Percentiles rank a stretch among this genome's conserved stretches.
Evolutionary conservation across 164 flowering plant species (phyloP).

Genomic region (Aristolochia fimbriata): DNA sequence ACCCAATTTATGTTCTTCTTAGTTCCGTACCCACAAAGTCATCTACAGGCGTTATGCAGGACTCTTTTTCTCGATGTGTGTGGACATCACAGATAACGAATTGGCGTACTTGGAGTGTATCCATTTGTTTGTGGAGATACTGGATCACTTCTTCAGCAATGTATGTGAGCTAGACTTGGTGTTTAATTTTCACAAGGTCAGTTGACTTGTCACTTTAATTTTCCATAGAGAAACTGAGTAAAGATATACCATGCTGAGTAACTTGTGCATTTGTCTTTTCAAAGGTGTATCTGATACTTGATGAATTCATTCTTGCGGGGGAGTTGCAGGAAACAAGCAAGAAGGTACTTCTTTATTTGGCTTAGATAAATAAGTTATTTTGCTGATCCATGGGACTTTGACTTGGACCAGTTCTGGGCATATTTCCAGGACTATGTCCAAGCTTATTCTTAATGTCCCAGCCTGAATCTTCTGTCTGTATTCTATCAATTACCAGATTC

Average conservation of each 20-base stretch:
- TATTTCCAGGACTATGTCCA: too few species aligned
- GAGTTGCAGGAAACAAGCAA: constrained; percentile 99
- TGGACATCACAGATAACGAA: constrained; percentile 96
- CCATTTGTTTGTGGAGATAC: constrained; percentile 95
- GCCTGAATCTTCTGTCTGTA: too few species aligned
- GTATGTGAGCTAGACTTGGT: constrained; percentile 99
- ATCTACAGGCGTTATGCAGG: constrained; percentile 99
- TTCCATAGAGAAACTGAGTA: too few species aligned
- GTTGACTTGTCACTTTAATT: constrained; percentile 9
- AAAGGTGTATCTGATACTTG: constrained; percentile 90
- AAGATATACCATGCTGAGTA: too few species aligned
- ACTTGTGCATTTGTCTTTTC: too few species aligned
- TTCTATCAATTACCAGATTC: too few species aligned
- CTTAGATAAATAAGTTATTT: too few species aligned
- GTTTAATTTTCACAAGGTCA: constrained; percentile 95
- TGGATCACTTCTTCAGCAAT: constrained; percentile 99
- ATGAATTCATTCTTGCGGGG: constrained; percentile 98
- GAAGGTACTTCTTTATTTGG: constrained; percentile 36
- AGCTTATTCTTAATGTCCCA: too few species aligned
- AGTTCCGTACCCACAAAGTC: constrained; percentile 96
- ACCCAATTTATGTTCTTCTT: constrained; percentile 10
- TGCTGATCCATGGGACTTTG: too few species aligned
- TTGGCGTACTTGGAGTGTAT: constrained; percentile 93
- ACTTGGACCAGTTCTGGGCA: too few species aligned
- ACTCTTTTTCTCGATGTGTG: constrained; percentile 89